Evolutionary conservation across 768 basidiomycete genomes (phyloP), one percentile per base, ranked within the genome.

Genomic region (Leucosporidium creatinivorum): DNA sequence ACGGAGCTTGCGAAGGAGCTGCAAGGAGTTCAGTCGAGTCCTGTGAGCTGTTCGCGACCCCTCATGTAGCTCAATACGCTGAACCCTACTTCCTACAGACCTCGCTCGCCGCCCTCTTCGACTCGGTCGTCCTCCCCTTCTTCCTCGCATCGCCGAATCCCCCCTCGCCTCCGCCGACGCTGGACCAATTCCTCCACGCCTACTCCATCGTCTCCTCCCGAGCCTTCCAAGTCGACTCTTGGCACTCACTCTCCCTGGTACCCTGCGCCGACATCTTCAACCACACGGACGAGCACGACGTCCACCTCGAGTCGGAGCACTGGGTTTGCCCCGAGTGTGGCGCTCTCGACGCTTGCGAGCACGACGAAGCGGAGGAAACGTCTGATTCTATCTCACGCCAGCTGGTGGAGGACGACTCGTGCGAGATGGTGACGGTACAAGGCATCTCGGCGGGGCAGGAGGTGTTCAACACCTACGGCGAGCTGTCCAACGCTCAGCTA

Each of bases 221-320:
- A 49, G 87, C 89, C 4, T 93, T 93, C 78, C 80, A 89, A 67
- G 84, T 91, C 68, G 91, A 93, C 77, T 82, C 84, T 10, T 92
- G 85, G 75, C 89, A 91, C 76, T 85, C 85, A 9, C 79, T 93
- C 23, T 83, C 87, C 1, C 87, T 94, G 83, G 88, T 91, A 7
- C 39, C 39, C 39, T 17, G 8, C 39, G 39, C 39, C 39, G 39
- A 44, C 39, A 44, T 44, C 8, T 44, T 62, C 77, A 89, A 86
- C 86, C 83, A 23, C 25, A 55, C 49, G 1, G 50, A 56, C 39
- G 39, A 36, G 18, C 55, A 63, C 44, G 25, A 67, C 49, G 70
- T 65, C 10, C 61, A 69, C 13, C 57, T 72, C 39, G 67, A 33
- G 8, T 31, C 36, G 59, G 89, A 91, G 68, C 86, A 83, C 75